Conservation (phyloP, 768 basidiomycete genomes). For the Rhodotorula diobovata region DNA sequence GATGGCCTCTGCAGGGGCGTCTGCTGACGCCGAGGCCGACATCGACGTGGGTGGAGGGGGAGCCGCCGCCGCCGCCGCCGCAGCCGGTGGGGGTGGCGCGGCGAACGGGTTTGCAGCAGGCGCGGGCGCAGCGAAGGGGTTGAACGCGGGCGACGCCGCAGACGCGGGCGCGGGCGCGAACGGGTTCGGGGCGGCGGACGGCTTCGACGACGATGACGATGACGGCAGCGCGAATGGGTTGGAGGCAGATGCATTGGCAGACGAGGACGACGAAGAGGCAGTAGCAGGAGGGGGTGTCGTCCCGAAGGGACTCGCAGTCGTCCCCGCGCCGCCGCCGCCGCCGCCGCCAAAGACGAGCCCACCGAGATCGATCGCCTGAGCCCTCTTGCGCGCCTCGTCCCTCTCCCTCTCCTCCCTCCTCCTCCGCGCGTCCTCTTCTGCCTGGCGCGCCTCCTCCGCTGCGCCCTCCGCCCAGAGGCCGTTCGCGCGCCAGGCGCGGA, state of each 20-base stretch:
- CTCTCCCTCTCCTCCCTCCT: conserved; percentile 30
- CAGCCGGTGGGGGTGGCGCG: neutral
- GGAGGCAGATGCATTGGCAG: conserved; percentile 48
- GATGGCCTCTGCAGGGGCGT: neutral
- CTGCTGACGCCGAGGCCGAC: neutral
- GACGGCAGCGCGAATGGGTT: conserved; percentile 51
- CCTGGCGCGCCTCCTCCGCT: conserved; percentile 36
- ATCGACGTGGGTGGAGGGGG: neutral
- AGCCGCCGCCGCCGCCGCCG: neutral
- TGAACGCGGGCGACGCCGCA: neutral
- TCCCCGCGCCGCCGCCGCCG: conserved; percentile 2
- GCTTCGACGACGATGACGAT: neutral
- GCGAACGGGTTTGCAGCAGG: conserved; percentile 10
- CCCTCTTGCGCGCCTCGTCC: conserved; percentile 6
- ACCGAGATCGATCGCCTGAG: conserved; percentile 42
- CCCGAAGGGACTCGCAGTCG: conserved; percentile 60
- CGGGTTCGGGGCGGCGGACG: conserved; percentile 55
- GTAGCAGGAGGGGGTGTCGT: too few species aligned
- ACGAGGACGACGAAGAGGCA: too few species aligned
- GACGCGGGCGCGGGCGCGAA: conserved; percentile 53
- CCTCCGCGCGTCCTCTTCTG: conserved; percentile 45
- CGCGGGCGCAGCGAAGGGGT: conserved; percentile 51
- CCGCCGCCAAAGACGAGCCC: conserved; percentile 42
- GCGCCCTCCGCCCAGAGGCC: conserved; percentile 59
- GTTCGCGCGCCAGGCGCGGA: conserved; percentile 76